Evolutionary conservation across 2,329 filamentous ascomycete genomes (phyloP).

Genomic region (Trichothecium sympodiale): DNA sequence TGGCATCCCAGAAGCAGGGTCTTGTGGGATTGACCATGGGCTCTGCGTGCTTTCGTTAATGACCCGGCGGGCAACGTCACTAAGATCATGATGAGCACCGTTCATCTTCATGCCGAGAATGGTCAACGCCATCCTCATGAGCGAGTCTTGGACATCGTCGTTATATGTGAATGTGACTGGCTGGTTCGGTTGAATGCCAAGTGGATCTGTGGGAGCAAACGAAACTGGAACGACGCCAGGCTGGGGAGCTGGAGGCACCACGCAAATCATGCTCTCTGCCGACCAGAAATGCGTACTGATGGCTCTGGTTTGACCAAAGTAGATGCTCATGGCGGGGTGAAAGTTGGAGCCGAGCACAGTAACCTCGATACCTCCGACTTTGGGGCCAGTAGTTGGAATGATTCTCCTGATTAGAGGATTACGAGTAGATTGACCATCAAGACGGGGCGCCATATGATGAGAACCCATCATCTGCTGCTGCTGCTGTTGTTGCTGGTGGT

Average conservation of each 20-base stretch:
- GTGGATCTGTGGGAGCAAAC: conserved; percentile 35
- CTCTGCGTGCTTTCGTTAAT: conserved; percentile 25
- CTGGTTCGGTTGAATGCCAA: conserved; percentile 18
- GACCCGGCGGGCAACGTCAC: conserved; percentile 50
- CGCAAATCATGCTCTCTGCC: conserved; percentile 66
- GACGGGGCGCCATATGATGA: no score
- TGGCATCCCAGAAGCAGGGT: conserved; percentile 30
- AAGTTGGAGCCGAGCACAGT: conserved; percentile 75
- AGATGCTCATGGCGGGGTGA: conserved; percentile 64
- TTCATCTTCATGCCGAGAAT: conserved; percentile 55
- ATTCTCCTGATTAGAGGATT: conserved; percentile 65
- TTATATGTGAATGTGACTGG: conserved; percentile 59
- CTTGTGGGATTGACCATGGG: conserved; percentile 2
- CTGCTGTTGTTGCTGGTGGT: conserved; percentile 37
- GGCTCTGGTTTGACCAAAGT: conserved; percentile 60
- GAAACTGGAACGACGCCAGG: conserved; percentile 62
- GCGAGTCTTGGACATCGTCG: conserved; percentile 57
- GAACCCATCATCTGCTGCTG: conserved; percentile 23
- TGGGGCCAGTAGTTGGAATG: conserved; percentile 72
- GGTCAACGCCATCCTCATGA: conserved; percentile 56
- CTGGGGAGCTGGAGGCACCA: conserved; percentile 59
- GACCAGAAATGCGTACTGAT: conserved; percentile 74
- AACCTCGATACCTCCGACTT: conserved; percentile 75
- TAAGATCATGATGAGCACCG: conserved; percentile 48
- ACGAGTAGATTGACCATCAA: neutral